phyloP scores from a whole-genome alignment of 495 filamentous ascomycete species.

The Xylaria intraflava region DNA sequence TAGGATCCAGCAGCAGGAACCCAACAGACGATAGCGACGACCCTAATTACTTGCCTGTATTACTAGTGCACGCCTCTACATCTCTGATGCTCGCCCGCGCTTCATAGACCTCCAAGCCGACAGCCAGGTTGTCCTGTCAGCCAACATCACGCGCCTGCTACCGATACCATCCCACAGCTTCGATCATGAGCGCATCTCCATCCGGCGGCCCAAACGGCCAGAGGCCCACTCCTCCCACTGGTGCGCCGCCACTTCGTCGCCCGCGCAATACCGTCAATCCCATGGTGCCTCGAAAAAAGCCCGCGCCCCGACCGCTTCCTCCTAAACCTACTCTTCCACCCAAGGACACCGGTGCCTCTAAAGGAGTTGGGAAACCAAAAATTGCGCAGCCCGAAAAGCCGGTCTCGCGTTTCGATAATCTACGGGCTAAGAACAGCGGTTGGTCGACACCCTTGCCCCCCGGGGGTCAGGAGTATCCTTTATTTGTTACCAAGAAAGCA shows the following conservation, averaged over 20 bases:
- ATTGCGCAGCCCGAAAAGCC: conserved; percentile 5
- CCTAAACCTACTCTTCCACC: conserved; percentile 13
- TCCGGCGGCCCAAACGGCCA: conserved; percentile 37
- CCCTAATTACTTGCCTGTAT: background rate
- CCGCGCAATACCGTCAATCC: conserved; percentile 55
- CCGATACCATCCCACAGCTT: background rate
- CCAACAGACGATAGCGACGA: background rate
- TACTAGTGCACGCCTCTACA: background rate
- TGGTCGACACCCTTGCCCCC: conserved; percentile 54
- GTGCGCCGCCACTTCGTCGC: conserved; percentile 33
- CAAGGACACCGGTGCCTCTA: conserved; percentile 3
- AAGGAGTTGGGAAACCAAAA: conserved; percentile 4
- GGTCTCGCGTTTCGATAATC: conserved; percentile 20
- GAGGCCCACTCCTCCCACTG: conserved; percentile 33
- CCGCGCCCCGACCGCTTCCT: conserved; percentile 23
- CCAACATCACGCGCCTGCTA: background rate
- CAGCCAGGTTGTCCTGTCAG: background rate
- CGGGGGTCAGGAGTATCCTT: conserved; percentile 55
- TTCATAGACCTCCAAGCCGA: background rate
- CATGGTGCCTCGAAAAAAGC: conserved; percentile 58
- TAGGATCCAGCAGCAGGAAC: no score
- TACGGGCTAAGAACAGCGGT: conserved; percentile 46
- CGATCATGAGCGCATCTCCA: conserved; percentile 54
- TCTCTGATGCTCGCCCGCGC: conserved; percentile 3
- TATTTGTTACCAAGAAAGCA: conserved; percentile 73